Evolutionary conservation across 192 early-diverging fungal genomes (phyloP).

Genomic region (Jimgerdemannia flammicorona): DNA sequence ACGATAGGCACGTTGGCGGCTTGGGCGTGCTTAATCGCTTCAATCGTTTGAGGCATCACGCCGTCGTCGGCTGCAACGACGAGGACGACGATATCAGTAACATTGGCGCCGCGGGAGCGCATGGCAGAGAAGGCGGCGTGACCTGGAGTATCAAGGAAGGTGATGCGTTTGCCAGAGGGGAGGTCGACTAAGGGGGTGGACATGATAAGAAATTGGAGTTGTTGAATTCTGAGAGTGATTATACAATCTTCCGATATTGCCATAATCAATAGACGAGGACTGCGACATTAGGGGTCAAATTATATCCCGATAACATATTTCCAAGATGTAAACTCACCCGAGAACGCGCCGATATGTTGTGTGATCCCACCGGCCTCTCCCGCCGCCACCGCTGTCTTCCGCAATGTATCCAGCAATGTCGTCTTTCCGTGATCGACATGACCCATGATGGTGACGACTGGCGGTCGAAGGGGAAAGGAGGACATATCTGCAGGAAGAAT

Average conservation of each 20-base stretch:
- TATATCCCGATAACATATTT: neutral
- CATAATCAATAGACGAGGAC: neutral
- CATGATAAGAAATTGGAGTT: neutral
- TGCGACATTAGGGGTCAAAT: neutral
- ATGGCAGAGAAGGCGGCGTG: conserved; percentile 95
- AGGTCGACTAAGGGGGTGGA: conserved; percentile 37
- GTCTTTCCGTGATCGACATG: conserved; percentile 99
- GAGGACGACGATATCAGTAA: conserved; percentile 95
- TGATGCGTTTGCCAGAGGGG: conserved; percentile 72
- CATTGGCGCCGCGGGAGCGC: conserved; percentile 89
- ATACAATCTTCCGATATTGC: neutral
- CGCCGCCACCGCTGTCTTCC: conserved; percentile 89
- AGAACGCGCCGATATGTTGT: conserved; percentile 98
- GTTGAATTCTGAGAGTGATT: neutral
- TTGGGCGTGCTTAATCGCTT: conserved; percentile 90
- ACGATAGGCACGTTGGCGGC: conserved; percentile 85
- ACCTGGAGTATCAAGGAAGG: conserved; percentile 96
- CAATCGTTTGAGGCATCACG: conserved; percentile 97
- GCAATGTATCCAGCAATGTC: conserved; percentile 86
- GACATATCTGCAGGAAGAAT: conserved; percentile 73
- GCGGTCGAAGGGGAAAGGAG: conserved; percentile 69
- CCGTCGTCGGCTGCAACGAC: conserved; percentile 98
- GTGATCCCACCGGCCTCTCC: conserved; percentile 96
- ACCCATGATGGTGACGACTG: conserved; percentile 97
- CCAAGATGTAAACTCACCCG: conserved; percentile 32